Base-by-base conservation (phyloP, 2,329 filamentous ascomycete species). In the Juglanconis oblonga region DNA sequence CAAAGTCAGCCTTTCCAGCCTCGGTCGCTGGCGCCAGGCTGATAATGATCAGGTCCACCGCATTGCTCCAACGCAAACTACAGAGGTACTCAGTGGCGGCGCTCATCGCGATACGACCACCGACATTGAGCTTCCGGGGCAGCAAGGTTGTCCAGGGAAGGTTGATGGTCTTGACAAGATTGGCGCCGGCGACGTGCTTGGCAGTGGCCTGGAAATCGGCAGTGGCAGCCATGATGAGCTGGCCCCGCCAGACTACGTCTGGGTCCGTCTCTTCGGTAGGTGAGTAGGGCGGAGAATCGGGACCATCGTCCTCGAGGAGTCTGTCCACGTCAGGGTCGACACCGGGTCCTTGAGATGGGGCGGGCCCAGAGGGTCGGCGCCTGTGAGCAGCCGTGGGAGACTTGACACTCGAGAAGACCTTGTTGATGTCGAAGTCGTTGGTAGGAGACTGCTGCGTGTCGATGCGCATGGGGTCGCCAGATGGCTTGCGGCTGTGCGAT, bases 41-140 rank as follows among this genome's bases (percentile, higher is more conserved):
- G 24, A 96, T 84, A 29, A 98, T 90, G 1, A 92, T 84, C 5
- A 99, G 87, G 69, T 98, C 95, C 2, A 91, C 93, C 54, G 87
- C 87, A 55, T 85, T 84, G 70, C 89, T 94, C 73, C 91, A 96
- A 11, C 92, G 87, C 62, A 98, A 80, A 54, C 91, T 87, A 70
- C 92, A 95, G 0, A 99, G 86, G 69, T 99, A 99, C 63, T 96
- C 91, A 59, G 92, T 92, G 10, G 94, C 95, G 65, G 89, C 89
- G 62, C 89, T 83, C 66, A 91, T 87, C 55, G 90, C 86, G 62
- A 99, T 95, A 17, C 95, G 86, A 1, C 91, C 91, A 52, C 88
- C 88, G 29, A 95, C 88, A 6, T 83, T 86, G 35, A 95, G 78
- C 7, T 80, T 82, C 35, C 83, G 79, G 0, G 92, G 90, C 7